A percentile compares a stretch with the other conserved stretches of the same genome.
These are phyloP conservation scores for Candida sonorensis DNA, from an alignment of 805 yeast species.

Conservation along the genomic window DNA sequence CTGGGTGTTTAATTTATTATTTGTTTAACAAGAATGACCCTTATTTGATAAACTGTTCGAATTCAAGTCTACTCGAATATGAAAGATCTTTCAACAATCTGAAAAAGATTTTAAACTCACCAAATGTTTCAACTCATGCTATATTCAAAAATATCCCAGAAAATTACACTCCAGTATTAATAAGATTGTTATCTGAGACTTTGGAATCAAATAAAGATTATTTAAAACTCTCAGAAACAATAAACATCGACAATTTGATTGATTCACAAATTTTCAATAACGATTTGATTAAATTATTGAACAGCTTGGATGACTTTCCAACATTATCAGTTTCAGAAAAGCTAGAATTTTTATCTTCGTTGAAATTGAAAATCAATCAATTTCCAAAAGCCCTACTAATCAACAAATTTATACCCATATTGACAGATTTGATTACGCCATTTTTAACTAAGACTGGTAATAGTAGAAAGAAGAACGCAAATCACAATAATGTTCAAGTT, in stretches of 20 bases:
- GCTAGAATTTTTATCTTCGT: slow-evolving; percentile 57
- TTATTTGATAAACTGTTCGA: slow-evolving; percentile 36
- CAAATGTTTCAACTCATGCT: slow-evolving; percentile 38
- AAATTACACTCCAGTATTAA: slow-evolving; percentile 41
- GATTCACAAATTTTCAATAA: slow-evolving; percentile 73
- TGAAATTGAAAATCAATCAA: slow-evolving; percentile 44
- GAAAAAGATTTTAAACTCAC: slow-evolving; percentile 26
- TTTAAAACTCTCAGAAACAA: slow-evolving; percentile 17
- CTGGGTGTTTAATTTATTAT: slow-evolving; percentile 71
- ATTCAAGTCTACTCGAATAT: slow-evolving; percentile 41
- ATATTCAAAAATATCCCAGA: slow-evolving; percentile 55
- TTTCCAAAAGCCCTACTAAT: slow-evolving; percentile 54
- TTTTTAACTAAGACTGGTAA: slow-evolving; percentile 27
- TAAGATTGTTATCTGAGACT: slow-evolving; percentile 46
- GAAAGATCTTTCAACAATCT: slow-evolving; percentile 45
- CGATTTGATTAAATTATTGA: slow-evolving; percentile 72
- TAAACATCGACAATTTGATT: slow-evolving; percentile 60
- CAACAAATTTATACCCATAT: slow-evolving; percentile 69
- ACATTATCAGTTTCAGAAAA: slow-evolving; percentile 67
- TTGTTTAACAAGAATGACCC: slow-evolving; percentile 47
- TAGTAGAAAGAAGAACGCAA: slow-evolving; percentile 10
- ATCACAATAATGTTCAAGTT: background rate
- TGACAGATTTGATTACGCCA: slow-evolving; percentile 45
- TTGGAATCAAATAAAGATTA: slow-evolving; percentile 27
- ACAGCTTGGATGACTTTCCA: slow-evolving; percentile 75